Percentiles rank a stretch among this genome's conserved stretches.
These are phyloP conservation scores for Mycena indigotica DNA, from an alignment of 768 basidiomycete species.

Conservation along the genomic window DNA sequence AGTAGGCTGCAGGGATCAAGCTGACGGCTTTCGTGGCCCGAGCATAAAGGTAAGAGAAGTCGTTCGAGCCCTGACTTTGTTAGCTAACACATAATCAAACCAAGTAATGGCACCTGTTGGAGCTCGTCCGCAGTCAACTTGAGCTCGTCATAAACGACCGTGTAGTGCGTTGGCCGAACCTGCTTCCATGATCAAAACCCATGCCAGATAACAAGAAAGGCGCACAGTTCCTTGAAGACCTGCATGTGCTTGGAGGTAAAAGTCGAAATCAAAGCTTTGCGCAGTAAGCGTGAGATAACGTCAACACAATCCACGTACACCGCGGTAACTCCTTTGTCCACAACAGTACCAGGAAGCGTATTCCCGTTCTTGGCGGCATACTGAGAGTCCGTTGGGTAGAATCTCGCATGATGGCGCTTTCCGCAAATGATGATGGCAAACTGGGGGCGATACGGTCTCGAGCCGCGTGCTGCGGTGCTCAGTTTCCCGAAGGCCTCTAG, in stretches of 20 bases:
- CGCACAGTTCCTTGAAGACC: constrained; percentile 66
- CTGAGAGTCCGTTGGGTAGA: constrained; percentile 55
- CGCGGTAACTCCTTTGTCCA: constrained; percentile 76
- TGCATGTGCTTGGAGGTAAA: constrained; percentile 73
- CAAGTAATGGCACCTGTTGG: constrained; percentile 42
- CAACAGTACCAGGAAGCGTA: constrained; percentile 76
- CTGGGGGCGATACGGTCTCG: constrained; percentile 55
- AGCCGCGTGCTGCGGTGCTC: constrained; percentile 39
- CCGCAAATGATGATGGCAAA: constrained; percentile 81
- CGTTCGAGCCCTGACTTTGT: constrained; percentile 57
- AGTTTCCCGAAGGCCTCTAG: constrained; percentile 59
- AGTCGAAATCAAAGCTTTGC: constrained; percentile 62
- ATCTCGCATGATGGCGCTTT: constrained; percentile 70
- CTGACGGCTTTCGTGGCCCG: constrained; percentile 85
- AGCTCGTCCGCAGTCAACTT: constrained; percentile 66
- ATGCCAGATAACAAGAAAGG: not conserved
- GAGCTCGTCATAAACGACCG: constrained; percentile 79
- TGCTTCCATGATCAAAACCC: not conserved
- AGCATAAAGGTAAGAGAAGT: constrained; percentile 73
- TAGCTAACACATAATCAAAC: not conserved
- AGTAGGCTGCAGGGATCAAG: constrained; percentile 77
- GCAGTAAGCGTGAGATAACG: constrained; percentile 21
- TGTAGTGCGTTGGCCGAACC: constrained; percentile 74
- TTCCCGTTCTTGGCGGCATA: constrained; percentile 70
- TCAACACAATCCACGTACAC: constrained; percentile 42